phyloP scores from a whole-genome alignment of 164 flowering plant species.

The Amborella trichopoda region DNA sequence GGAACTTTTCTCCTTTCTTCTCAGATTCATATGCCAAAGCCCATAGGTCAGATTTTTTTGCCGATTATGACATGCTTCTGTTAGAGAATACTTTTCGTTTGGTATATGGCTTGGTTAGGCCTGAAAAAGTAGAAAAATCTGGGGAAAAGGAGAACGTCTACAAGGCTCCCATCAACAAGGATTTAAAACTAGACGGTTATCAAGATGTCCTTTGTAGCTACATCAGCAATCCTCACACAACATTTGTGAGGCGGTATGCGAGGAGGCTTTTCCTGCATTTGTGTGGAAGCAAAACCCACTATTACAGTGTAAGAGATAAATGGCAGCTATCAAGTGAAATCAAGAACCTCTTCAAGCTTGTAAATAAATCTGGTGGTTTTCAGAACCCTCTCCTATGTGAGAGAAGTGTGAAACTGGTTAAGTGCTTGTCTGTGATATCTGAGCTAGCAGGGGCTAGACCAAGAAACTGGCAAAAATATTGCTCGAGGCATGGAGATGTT shows the following conservation, averaged over 20 bases:
- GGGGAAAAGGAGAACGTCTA: constrained; percentile 77
- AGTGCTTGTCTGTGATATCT: constrained; percentile 74
- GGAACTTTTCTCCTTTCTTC: constrained; percentile 95
- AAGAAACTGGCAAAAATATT: constrained; percentile 97
- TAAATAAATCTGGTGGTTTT: constrained; percentile 77
- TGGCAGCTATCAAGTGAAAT: constrained; percentile 97
- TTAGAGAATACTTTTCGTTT: constrained; percentile 87
- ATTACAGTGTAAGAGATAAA: constrained; percentile 86
- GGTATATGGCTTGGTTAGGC: constrained; percentile 82
- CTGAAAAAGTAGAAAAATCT: constrained; percentile 89
- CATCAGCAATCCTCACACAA: constrained; percentile 78
- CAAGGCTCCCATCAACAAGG: constrained; percentile 50
- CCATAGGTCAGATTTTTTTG: constrained; percentile 75
- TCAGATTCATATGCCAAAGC: constrained; percentile 97
- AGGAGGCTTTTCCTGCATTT: constrained; percentile 93
- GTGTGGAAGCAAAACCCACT: constrained; percentile 95
- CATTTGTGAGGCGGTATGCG: constrained; percentile 87
- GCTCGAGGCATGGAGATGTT: constrained; percentile 78
- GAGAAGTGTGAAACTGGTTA: constrained; percentile 89
- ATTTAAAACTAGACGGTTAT: constrained; percentile 92
- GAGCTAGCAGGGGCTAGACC: constrained; percentile 94
- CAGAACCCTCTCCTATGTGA: constrained; percentile 72
- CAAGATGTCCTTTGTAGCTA: constrained; percentile 98
- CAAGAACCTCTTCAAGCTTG: constrained; percentile 71
- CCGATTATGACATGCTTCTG: constrained; percentile 78